phyloP scores from a whole-genome alignment of 306 rosid genomes.

The Ormosia semicastrata region DNA sequence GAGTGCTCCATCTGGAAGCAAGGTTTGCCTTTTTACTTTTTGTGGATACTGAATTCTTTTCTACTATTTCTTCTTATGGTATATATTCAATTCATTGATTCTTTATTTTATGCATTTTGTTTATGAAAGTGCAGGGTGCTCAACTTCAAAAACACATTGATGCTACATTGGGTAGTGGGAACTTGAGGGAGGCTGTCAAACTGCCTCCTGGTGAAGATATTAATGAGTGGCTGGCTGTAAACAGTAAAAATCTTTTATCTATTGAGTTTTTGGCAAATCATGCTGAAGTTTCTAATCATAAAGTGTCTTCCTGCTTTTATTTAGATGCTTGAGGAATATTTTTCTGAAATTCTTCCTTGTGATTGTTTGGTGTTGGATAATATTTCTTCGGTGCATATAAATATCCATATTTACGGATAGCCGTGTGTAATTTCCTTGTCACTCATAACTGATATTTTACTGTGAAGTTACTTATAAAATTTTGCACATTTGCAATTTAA shows the following conservation, averaged over 20 bases:
- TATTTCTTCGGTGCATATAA: background rate
- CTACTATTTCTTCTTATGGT: background rate
- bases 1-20: conserved; percentile 84
- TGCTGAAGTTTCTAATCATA: background rate
- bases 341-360: background rate
- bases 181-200: conserved; percentile 80
- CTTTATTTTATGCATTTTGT: background rate
- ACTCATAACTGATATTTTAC: background rate
- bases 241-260: conserved; percentile 48
- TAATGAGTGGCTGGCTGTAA: conserved; percentile 90
- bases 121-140: conserved; percentile 62
- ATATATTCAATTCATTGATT: background rate
- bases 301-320: background rate
- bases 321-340: background rate
- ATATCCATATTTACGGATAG: background rate
- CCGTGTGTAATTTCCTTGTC: background rate
- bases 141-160: conserved; percentile 84
- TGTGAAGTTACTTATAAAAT: background rate
- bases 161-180: conserved; percentile 91
- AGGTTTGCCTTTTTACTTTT: conserved; percentile 44
- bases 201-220: conserved; percentile 92
- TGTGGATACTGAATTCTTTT: background rate
- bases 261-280: background rate
- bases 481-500: background rate
- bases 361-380: background rate